Evolutionary conservation across 805 yeast species (phyloP).

Genomic region (Ogataea nonfermentans): DNA sequence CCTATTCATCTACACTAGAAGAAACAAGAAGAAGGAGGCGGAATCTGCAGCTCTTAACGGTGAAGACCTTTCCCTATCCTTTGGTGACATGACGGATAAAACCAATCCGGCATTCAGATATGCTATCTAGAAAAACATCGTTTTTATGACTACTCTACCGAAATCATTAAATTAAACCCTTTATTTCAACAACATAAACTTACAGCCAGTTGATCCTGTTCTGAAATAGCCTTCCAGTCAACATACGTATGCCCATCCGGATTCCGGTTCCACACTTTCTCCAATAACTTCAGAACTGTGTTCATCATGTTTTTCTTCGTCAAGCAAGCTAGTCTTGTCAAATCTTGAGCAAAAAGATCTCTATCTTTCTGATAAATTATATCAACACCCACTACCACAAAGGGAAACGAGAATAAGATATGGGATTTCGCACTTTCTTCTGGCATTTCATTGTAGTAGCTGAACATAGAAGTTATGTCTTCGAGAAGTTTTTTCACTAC

Average conservation of each 20-base stretch:
- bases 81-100: constrained; percentile 50
- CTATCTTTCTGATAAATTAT: constrained; percentile 9
- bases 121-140: constrained; percentile 20
- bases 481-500: constrained; percentile 9
- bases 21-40: constrained; percentile 40
- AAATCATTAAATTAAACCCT: background rate
- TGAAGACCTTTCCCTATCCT: constrained; percentile 34
- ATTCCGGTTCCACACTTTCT: constrained; percentile 15
- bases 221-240: constrained; percentile 14
- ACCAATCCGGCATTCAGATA: constrained; percentile 54
- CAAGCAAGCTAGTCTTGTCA: background rate
- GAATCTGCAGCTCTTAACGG: constrained; percentile 21
- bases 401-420: constrained; percentile 9
- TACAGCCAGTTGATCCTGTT: background rate
- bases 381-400: constrained; percentile 18
- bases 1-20: constrained; percentile 32
- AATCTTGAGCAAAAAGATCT: constrained; percentile 2
- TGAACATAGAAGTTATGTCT: constrained; percentile 1
- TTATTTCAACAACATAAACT: constrained; percentile 6
- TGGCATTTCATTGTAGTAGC: background rate
- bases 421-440: background rate
- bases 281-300: constrained; percentile 7
- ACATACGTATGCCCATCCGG: constrained; percentile 10
- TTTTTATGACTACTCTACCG: background rate
- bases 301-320: constrained; percentile 7